These are phyloP conservation scores for Cantharellus anzutake DNA, from an alignment of 768 basidiomycete species.

Conservation along the genomic window DNA sequence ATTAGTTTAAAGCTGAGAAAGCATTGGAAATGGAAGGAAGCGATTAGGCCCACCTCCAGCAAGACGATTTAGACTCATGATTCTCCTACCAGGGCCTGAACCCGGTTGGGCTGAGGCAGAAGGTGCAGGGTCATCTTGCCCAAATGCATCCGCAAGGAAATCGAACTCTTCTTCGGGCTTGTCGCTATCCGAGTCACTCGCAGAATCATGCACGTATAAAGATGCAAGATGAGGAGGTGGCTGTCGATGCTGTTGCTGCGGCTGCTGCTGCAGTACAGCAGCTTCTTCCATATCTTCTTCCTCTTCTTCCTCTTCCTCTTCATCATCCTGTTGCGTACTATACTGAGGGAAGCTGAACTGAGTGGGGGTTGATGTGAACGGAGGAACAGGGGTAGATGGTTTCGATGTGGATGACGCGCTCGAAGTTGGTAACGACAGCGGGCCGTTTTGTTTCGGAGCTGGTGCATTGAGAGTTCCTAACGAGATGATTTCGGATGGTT, in stretches of 20 bases:
- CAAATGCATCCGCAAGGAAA: slow-evolving; percentile 17
- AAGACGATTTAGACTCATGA: slow-evolving; percentile 33
- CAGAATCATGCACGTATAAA: background rate
- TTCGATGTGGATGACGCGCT: too few species aligned
- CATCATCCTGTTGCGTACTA: background rate
- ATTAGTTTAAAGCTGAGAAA: background rate
- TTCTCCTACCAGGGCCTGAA: slow-evolving; percentile 10
- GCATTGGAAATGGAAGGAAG: slow-evolving; percentile 1
- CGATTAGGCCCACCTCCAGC: slow-evolving; percentile 21
- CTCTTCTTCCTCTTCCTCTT: slow-evolving; percentile 22
- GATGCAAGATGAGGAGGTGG: background rate
- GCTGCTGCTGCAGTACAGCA: slow-evolving; percentile 2
- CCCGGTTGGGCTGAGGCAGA: background rate
- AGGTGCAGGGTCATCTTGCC: background rate
- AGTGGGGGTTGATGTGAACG: background rate
- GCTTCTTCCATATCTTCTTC: slow-evolving; percentile 15
- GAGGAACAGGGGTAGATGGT: too few species aligned
- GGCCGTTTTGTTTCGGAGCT: background rate
- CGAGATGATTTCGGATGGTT: slow-evolving; percentile 2
- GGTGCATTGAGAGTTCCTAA: background rate
- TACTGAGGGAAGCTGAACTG: background rate
- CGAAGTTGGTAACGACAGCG: background rate
- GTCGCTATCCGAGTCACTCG: slow-evolving; percentile 6
- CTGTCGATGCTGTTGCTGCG: slow-evolving; percentile 9
- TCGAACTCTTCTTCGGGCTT: slow-evolving; percentile 10